These are phyloP conservation scores for Xylaria arbuscula DNA, from an alignment of 2,329 filamentous ascomycete genomes.

Conservation along the genomic window DNA sequence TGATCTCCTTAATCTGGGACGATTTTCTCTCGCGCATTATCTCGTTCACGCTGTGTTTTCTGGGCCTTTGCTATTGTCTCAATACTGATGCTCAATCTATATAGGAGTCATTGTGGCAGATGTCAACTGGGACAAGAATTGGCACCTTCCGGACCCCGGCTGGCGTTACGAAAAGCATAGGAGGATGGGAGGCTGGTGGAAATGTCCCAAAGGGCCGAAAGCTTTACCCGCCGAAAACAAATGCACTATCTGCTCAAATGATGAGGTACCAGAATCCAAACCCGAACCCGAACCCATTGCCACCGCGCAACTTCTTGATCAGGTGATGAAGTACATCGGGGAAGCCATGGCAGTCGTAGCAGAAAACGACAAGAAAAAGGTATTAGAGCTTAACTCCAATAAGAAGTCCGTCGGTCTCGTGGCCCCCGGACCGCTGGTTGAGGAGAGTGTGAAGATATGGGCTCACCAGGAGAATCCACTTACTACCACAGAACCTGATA, in stretches of 20 bases:
- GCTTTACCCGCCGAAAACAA: constrained; percentile 31
- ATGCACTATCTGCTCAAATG: constrained; percentile 23
- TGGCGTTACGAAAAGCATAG: constrained; percentile 40
- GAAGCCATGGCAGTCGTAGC: constrained; percentile 40
- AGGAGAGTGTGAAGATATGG: constrained; percentile 12
- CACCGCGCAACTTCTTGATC: constrained; percentile 19
- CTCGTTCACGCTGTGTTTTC: not conserved
- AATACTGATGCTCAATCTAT: constrained; percentile 12
- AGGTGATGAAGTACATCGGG: constrained; percentile 34
- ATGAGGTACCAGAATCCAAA: not conserved
- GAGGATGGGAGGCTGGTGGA: constrained; percentile 45
- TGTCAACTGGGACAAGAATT: constrained; percentile 42
- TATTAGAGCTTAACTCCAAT: constrained; percentile 1
- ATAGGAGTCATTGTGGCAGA: constrained; percentile 21
- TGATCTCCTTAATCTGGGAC: not conserved
- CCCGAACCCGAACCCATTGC: not conserved
- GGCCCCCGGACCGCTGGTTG: not conserved
- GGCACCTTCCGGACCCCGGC: constrained; percentile 41
- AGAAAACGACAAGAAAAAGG: constrained; percentile 36
- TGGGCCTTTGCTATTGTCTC: not conserved
- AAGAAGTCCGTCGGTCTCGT: not conserved
- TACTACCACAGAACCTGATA: not conserved
- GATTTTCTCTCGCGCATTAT: not conserved
- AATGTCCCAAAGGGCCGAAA: constrained; percentile 38
- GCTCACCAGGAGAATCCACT: not conserved